A percentile compares a stretch with the other conserved stretches of the same genome.
Conservation (phyloP, 2,329 filamentous ascomycete genomes). For the Thelonectria rubi region DNA sequence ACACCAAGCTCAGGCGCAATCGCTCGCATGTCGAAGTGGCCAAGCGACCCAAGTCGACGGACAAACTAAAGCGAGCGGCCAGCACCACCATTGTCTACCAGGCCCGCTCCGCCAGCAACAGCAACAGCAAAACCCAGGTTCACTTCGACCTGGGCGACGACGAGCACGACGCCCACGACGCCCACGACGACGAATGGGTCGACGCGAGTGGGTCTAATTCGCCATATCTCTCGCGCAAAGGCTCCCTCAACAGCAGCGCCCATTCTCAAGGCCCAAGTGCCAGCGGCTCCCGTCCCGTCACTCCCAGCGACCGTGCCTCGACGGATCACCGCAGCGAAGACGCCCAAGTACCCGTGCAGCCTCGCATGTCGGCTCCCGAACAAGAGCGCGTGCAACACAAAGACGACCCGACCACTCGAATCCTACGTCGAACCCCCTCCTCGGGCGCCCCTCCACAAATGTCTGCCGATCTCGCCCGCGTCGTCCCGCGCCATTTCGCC, state of each 20-base stretch:
- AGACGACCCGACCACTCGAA: conserved; percentile 72
- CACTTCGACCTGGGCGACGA: conserved; percentile 70
- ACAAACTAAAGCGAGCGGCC: conserved; percentile 62
- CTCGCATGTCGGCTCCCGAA: conserved; percentile 45
- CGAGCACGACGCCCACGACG: conserved; percentile 30
- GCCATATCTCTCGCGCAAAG: conserved; percentile 59
- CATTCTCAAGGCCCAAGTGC: conserved; percentile 52
- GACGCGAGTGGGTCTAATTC: conserved; percentile 72
- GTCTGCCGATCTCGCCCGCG: conserved; percentile 63
- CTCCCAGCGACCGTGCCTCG: conserved; percentile 42
- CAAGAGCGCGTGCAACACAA: conserved; percentile 62
- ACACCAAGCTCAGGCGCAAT: conserved; percentile 67
- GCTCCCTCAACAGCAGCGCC: conserved; percentile 60
- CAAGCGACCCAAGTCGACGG: conserved; percentile 61
- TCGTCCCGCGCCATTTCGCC: conserved; percentile 50
- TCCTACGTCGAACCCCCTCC: conserved; percentile 71
- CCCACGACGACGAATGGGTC: conserved; percentile 69
- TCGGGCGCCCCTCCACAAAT: conserved; percentile 71
- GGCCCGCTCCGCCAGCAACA: conserved; percentile 48
- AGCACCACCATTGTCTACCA: conserved; percentile 61
- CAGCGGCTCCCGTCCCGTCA: conserved; percentile 48
- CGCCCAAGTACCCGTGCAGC: conserved; percentile 19
- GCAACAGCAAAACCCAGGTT: conserved; percentile 62
- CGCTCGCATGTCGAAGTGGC: conserved; percentile 65
- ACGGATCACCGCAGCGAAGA: conserved; percentile 25